A percentile compares a stretch with the other conserved stretches of the same genome.
These are phyloP conservation scores for Solanum phureja DNA, from an alignment of 257 asterid species.

Conservation along the genomic window DNA sequence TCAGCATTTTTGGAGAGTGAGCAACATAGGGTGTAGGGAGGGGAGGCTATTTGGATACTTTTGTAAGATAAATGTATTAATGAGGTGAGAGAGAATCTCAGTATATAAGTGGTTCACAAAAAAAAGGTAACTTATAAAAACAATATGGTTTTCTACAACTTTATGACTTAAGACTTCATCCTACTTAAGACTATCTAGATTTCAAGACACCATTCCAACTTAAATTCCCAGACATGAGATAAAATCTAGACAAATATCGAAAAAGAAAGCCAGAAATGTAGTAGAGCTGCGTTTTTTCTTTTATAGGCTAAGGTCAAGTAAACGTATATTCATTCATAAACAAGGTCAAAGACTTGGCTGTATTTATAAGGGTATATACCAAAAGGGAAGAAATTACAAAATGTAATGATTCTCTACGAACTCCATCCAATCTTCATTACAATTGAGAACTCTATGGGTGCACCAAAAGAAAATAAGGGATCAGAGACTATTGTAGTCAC, in stretches of 20 bases:
- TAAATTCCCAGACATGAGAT: not conserved
- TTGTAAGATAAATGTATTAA: not conserved
- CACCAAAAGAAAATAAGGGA: not conserved
- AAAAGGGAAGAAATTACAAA: not conserved
- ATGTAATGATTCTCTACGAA: not conserved
- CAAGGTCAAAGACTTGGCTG: not conserved
- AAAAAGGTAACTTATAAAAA: not conserved
- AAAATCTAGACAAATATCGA: not conserved
- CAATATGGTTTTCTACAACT: not conserved
- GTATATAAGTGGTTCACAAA: not conserved
- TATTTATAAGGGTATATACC: not conserved
- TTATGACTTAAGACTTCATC: not conserved
- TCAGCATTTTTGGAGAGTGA: not conserved
- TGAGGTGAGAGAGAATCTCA: not conserved
- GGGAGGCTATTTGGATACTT: not conserved
- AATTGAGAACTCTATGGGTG: not conserved
- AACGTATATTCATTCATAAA: not conserved
- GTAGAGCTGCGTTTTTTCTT: not conserved
- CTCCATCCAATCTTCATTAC: not conserved
- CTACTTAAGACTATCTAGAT: not conserved
- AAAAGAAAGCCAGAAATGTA: not conserved
- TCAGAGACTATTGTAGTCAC: not conserved
- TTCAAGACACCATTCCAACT: not conserved
- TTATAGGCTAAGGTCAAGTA: not conserved
- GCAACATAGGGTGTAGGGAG: not conserved